phyloP scores from a whole-genome alignment of 345 rosid genomes.

The Brassica carinata region DNA sequence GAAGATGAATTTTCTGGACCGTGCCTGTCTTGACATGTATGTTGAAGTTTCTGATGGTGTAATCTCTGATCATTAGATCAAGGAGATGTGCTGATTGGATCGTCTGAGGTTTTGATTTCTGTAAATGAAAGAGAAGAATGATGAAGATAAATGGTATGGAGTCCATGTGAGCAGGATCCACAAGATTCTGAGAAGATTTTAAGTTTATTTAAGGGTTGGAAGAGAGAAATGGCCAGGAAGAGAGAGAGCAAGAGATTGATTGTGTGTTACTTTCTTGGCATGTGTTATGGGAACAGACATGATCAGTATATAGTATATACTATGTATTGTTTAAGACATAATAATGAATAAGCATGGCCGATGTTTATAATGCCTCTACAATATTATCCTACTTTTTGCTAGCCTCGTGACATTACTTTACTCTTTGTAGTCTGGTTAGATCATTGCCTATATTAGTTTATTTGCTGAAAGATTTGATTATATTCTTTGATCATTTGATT shows the following conservation, averaged over 20 bases:
- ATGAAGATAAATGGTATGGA: slow-evolving; percentile 34
- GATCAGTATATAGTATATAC: slow-evolving; percentile 35
- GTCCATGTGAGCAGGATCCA: slow-evolving; percentile 37
- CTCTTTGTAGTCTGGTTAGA: slow-evolving; percentile 33
- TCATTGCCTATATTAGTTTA: slow-evolving; percentile 25
- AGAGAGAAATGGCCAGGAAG: slow-evolving; percentile 8
- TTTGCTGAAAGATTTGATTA: slow-evolving; percentile 6
- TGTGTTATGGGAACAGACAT: slow-evolving; percentile 39
- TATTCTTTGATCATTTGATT: slow-evolving; percentile 9
- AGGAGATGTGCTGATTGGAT: slow-evolving; percentile 64
- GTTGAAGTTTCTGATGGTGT: slow-evolving; percentile 69
- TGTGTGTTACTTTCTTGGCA: slow-evolving; percentile 39
- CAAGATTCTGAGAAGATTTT: slow-evolving; percentile 2
- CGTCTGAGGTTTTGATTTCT: slow-evolving; percentile 46
- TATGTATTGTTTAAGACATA: slow-evolving; percentile 30
- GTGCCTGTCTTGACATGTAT: slow-evolving; percentile 59
- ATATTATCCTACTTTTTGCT: slow-evolving; percentile 13
- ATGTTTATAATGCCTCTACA: slow-evolving; percentile 34
- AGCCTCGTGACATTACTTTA: slow-evolving; percentile 39
- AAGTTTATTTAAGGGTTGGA: slow-evolving; percentile 12
- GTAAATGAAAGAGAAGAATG: slow-evolving; percentile 27
- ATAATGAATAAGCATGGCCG: slow-evolving; percentile 39
- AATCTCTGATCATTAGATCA: slow-evolving; percentile 83
- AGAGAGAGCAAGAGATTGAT: slow-evolving; percentile 28
- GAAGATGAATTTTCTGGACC: slow-evolving; percentile 62